Base-by-base conservation (phyloP, 805 yeast genomes). In the Metschnikowia kunwiensis region DNA sequence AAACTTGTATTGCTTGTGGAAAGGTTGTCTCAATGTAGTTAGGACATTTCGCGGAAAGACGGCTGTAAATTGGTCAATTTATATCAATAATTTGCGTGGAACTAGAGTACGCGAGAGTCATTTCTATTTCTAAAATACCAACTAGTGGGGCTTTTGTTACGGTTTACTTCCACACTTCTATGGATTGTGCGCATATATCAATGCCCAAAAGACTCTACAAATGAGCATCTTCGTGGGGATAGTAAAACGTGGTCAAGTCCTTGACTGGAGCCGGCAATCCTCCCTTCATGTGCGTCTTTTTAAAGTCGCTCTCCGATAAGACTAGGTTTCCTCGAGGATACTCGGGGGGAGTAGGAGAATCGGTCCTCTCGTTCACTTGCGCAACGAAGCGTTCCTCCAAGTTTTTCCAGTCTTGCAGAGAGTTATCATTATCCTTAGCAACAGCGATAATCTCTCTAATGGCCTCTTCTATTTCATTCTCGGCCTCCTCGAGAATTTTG, bases 211-310 rank as follows among this genome's bases (percentile, higher is more conserved):
- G n/a, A n/a, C n/a, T n/a, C n/a, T n/a, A 50, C 15, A 53, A 42
- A 26, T 46, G 57, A 5, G 51, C 48, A 11, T 42, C 47, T 17
- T 46, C 54, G 16, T 36, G 35, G 17, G 51, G 54, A 36, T 51
- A 54, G 38, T 54, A 57, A 44, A 49, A 63, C 11, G 50, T 47
- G 8, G 47, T 39, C 32, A 63, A 50, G 2, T 53, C 51, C 14
- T 43, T 42, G 27, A 53, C 53, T 1, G 94, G 87, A 32, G 54
- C 58, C 7, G 93, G 85, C n/a, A 79, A 72, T 1, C 76, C 75
- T 0, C 88, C 82, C 33, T 77, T 51, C 28, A 63, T 65, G 44
- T 77, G 58, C 2, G 58, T 54, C 13, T 77, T 58, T 57, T 82
- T 82, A 70, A 86, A 84, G 18, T 60, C 67, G 1, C 75, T 78